Evolutionary conservation across 768 basidiomycete genomes (phyloP).

Genomic region (Fistulinella prunicolor): DNA sequence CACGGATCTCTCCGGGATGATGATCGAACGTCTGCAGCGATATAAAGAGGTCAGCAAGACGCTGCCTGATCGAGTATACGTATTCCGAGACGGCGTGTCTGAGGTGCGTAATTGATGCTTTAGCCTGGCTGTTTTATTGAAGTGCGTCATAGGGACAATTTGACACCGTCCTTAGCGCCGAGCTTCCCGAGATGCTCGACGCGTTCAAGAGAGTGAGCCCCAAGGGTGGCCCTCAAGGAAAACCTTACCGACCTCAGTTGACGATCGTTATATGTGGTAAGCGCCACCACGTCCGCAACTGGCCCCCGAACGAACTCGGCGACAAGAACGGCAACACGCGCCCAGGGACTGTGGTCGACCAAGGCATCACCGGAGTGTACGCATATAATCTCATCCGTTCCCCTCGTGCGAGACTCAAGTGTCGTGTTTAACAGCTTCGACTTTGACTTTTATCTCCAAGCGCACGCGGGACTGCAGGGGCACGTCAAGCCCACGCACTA

Average conservation of each 20-base stretch:
- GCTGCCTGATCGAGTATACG: constrained; percentile 65
- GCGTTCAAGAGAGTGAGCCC: constrained; percentile 52
- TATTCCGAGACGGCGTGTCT: constrained; percentile 82
- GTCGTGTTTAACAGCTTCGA: constrained; percentile 44
- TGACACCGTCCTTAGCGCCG: constrained; percentile 52
- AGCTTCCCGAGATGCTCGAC: constrained; percentile 58
- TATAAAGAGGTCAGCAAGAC: constrained; percentile 54
- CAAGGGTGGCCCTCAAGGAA: constrained; percentile 38
- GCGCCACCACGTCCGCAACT: constrained; percentile 57
- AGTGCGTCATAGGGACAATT: constrained; percentile 63
- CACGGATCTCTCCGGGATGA: constrained; percentile 59
- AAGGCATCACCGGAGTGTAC: constrained; percentile 69
- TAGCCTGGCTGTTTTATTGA: background rate
- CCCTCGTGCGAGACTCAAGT: background rate
- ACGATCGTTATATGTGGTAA: constrained; percentile 84
- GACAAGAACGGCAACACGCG: constrained; percentile 72
- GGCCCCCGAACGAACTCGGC: constrained; percentile 48
- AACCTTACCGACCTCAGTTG: constrained; percentile 56
- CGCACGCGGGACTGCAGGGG: constrained; percentile 73
- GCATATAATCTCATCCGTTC: constrained; percentile 9
- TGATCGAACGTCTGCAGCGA: constrained; percentile 61
- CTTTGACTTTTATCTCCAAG: constrained; percentile 68
- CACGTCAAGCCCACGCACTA: constrained; percentile 74
- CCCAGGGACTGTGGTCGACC: constrained; percentile 79
- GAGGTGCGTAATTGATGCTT: constrained; percentile 45